phyloP scores from a whole-genome alignment of 352 stramenopile genomes.

The Globisporangium nunn region DNA sequence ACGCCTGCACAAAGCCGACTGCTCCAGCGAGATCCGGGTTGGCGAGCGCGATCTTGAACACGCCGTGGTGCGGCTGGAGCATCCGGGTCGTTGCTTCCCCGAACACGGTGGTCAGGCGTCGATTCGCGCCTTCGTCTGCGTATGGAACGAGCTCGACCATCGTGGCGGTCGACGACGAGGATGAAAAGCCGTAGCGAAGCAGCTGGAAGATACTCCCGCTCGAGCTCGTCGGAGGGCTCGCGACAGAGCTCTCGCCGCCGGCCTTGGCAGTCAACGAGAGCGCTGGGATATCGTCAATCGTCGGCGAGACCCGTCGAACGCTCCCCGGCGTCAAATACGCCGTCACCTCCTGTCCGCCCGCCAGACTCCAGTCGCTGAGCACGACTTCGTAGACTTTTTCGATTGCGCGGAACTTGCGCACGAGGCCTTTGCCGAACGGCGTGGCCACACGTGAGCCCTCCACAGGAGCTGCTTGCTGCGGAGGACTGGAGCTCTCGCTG shows the following conservation, averaged over 20 bases:
- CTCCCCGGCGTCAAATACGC: slow-evolving; percentile 47
- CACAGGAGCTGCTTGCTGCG: slow-evolving; percentile 8
- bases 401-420: slow-evolving; percentile 31
- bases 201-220: slow-evolving; percentile 58
- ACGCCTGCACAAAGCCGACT: slow-evolving; percentile 46
- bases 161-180: slow-evolving; percentile 4
- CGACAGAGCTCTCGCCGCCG: neutral
- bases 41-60: slow-evolving; percentile 37
- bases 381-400: slow-evolving; percentile 45
- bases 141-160: slow-evolving; percentile 19
- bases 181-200: slow-evolving; percentile 44
- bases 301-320: slow-evolving; percentile 21
- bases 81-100: slow-evolving; percentile 44
- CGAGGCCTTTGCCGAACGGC: slow-evolving; percentile 51
- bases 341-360: slow-evolving; percentile 27
- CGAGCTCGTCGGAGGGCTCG: slow-evolving; percentile 23
- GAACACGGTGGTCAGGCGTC: slow-evolving; percentile 50
- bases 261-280: slow-evolving; percentile 23
- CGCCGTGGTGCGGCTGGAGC: slow-evolving; percentile 38
- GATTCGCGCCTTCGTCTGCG: slow-evolving; percentile 31
- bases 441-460: slow-evolving; percentile 41
- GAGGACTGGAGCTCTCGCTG: neutral
- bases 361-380: slow-evolving; percentile 45
- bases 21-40: slow-evolving; percentile 34
- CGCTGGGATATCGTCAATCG: slow-evolving; percentile 27